phyloP scores from a whole-genome alignment of 768 basidiomycete genomes.

The Nevesoporus exiguus region DNA sequence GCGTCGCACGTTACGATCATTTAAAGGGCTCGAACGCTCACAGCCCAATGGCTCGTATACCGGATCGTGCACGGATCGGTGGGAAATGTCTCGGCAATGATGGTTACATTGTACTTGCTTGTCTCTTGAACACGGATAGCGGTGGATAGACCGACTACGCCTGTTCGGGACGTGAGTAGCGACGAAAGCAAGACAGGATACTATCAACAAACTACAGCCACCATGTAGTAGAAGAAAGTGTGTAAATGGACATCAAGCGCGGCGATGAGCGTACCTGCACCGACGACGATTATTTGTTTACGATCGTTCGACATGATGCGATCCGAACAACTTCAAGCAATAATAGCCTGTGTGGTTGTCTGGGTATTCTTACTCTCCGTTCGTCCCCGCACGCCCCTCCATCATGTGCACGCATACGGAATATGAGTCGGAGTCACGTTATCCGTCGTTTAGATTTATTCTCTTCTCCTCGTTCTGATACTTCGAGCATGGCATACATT shows the following conservation, averaged over 20 bases:
- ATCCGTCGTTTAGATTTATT: too few relatives aligned
- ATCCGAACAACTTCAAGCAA: too few relatives aligned
- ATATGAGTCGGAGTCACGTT: too few relatives aligned
- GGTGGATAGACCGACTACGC: constrained; percentile 75
- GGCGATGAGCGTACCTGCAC: constrained; percentile 33
- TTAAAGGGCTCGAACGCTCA: constrained; percentile 32
- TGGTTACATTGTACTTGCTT: constrained; percentile 58
- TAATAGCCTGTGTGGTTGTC: too few relatives aligned
- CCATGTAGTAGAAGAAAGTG: background rate
- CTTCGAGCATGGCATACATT: too few relatives aligned
- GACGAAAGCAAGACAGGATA: background rate
- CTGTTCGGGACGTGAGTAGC: constrained; percentile 33
- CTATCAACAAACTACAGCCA: background rate
- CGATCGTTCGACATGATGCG: constrained; percentile 15
- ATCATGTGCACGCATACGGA: too few relatives aligned
- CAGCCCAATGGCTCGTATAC: constrained; percentile 84
- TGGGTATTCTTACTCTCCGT: too few relatives aligned
- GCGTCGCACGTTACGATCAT: background rate
- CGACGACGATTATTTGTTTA: constrained; percentile 37
- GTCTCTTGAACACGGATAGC: constrained; percentile 67
- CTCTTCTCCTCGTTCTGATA: too few relatives aligned
- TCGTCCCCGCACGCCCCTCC: too few relatives aligned
- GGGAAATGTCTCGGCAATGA: constrained; percentile 70
- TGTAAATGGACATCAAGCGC: background rate
- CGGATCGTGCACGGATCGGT: constrained; percentile 68